Evolutionary conservation across 1,284 basidiomycete genomes (phyloP), one percentile per base, ranked within the genome.

Genomic region (Papiliotrema terrestris): DNA sequence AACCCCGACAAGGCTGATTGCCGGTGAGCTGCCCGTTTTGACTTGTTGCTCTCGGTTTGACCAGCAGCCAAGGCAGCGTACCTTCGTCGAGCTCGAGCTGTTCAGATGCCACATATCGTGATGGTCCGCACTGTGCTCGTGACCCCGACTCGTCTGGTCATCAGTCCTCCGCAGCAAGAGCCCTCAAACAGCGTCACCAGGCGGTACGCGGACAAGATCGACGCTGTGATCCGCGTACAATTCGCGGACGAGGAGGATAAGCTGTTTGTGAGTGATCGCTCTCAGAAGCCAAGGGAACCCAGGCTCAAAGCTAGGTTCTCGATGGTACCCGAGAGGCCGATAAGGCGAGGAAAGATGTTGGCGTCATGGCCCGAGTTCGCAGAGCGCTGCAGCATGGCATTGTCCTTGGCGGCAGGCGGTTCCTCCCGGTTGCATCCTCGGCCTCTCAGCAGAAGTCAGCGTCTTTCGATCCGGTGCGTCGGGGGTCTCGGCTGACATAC

Each of bases 171-270:
- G 0, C 68, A 71, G 39, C 68, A 68, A 41, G 75, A 78, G 57
- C 68, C 72, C 0, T 75, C 72, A 1, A 78, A 78, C 59, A 69
- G 66, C 26, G 75, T 78, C 13, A 71, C 73, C 0, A 62, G 75
- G 11, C 48, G 56, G 19, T 75, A 76, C 50, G 45, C 51, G 0
- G 59, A 74, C 42, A 51, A 62, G 14, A 55, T 74, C 0, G 71
- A 77, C 47, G 71, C 65, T 29, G 72, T 78, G 44, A 63, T 77
- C 23, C 67, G 76, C 4, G 75, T 77, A 0, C 66, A 71, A 51
- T 77, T 78, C 53, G 62, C 64, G 0, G 76, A 78, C 48, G 74
- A 78, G 44, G 68, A 72, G 32, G 73, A 73, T 42, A 58, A 61
- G 22, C 56, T 78, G 1, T 67, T 67, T 50, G 73, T 76, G 39